These are phyloP conservation scores for Rubia peregrina DNA, from an alignment of 305 asterid species.

Conservation along the genomic window DNA sequence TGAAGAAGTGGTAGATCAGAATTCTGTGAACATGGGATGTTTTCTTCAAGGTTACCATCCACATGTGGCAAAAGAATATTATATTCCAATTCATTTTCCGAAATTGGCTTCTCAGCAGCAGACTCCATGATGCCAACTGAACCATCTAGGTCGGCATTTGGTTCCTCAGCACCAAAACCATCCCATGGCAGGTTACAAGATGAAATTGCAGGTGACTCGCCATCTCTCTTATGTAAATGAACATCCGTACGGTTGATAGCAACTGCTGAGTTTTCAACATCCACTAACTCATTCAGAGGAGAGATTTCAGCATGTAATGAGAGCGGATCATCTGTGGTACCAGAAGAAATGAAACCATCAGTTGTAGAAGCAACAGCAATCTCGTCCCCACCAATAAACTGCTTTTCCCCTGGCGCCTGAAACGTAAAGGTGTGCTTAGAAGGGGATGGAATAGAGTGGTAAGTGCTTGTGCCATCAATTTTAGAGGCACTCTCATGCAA, in stretches of 20 bases:
- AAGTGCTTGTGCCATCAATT: constrained; percentile 22
- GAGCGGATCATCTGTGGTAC: constrained; percentile 16
- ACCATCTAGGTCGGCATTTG: constrained; percentile 16
- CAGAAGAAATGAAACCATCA: constrained; percentile 16
- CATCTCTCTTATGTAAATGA: constrained; percentile 23
- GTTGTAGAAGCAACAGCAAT: constrained; percentile 21
- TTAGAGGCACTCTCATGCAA: constrained; percentile 14
- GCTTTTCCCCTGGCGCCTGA: constrained; percentile 21
- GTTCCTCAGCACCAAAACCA: constrained; percentile 31
- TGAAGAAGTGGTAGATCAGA: constrained; percentile 16
- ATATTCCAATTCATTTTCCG: constrained; percentile 7
- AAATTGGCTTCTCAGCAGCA: neutral
- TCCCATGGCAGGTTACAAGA: constrained; percentile 23
- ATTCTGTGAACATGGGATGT: constrained; percentile 27
- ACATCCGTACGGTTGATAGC: constrained; percentile 24
- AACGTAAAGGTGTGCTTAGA: constrained; percentile 23
- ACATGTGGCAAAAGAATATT: constrained; percentile 19
- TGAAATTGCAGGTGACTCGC: constrained; percentile 22
- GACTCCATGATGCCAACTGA: neutral
- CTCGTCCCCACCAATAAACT: constrained; percentile 21
- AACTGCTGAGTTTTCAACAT: constrained; percentile 23
- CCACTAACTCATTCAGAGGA: constrained; percentile 26
- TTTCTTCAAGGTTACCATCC: constrained; percentile 27
- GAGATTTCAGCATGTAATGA: constrained; percentile 18
- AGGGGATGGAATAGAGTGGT: constrained; percentile 23